Evolutionary conservation across 2,329 filamentous ascomycete species (phyloP).

Genomic region (Anthostomella pinea): DNA sequence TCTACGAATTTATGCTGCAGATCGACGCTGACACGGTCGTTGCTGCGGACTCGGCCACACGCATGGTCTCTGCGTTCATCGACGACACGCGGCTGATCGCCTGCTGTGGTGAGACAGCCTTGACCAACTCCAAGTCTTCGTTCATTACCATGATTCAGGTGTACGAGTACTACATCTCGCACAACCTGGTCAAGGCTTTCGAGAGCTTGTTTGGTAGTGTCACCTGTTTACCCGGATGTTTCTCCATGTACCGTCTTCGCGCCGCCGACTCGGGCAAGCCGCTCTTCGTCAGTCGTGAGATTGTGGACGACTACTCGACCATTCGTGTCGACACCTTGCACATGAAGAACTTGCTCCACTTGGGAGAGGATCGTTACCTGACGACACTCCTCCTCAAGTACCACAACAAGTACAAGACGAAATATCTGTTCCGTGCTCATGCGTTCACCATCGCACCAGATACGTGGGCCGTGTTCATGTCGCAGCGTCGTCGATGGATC

Average conservation of each 20-base stretch:
- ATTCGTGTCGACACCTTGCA: conserved; percentile 97
- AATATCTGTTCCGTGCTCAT: conserved; percentile 88
- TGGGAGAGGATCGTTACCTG: conserved; percentile 96
- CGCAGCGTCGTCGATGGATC: conserved; percentile 98
- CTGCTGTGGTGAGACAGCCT: conserved; percentile 88
- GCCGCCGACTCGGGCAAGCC: conserved; percentile 93
- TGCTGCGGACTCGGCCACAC: conserved; percentile 81
- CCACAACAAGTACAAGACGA: conserved; percentile 95
- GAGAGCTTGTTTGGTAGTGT: conserved; percentile 96
- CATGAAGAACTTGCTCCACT: conserved; percentile 96
- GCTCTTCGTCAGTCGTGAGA: conserved; percentile 89
- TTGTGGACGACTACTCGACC: conserved; percentile 82
- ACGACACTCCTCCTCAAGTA: conserved; percentile 92
- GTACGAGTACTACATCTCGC: conserved; percentile 99
- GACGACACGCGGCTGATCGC: conserved; percentile 92
- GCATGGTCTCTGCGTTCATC: conserved; percentile 87
- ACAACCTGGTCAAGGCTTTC: conserved; percentile 95
- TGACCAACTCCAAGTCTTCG: conserved; percentile 89
- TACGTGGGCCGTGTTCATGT: conserved; percentile 90
- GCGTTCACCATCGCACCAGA: conserved; percentile 98
- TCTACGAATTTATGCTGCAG: conserved; percentile 95
- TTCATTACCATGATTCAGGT: conserved; percentile 99
- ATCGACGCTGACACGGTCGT: conserved; percentile 98
- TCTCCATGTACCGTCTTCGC: conserved; percentile 97
- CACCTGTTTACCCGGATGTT: conserved; percentile 96